Percentiles rank a stretch among this genome's conserved stretches.
Conservation (phyloP, 192 early-diverging fungal species). For the Piromyces finnis region DNA sequence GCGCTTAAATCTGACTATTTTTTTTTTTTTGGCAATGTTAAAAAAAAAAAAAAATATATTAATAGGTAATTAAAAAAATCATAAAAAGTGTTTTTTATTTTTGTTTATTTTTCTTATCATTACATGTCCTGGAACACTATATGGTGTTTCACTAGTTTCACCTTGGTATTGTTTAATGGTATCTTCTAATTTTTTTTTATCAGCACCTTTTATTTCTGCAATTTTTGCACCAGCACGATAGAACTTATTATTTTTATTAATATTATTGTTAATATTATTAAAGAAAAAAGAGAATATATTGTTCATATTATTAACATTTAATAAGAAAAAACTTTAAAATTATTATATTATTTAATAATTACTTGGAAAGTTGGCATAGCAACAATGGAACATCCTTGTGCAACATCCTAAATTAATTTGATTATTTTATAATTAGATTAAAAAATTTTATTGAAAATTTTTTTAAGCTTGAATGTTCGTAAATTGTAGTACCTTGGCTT, state of each 20-base stretch:
- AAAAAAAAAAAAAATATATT: neutral
- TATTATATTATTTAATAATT: neutral
- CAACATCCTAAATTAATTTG: constrained; percentile 12
- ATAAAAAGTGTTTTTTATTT: no score
- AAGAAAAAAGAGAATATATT: no score
- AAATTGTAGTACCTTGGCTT: constrained; percentile 1
- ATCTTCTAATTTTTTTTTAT: constrained; percentile 43
- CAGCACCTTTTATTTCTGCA: constrained; percentile 64
- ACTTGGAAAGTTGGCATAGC: constrained; percentile 73
- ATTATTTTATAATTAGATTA: no score
- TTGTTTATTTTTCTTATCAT: neutral
- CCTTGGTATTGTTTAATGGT: constrained; percentile 48
- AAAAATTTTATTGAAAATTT: no score
- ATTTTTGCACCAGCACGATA: constrained; percentile 58
- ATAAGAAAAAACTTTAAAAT: no score
- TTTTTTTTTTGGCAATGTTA: no score
- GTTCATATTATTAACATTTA: no score
- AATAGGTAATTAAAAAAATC: no score
- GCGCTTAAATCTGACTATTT: constrained; percentile 3
- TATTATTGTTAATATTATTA: no score
- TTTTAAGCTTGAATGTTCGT: no score
- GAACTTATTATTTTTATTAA: constrained; percentile 8
- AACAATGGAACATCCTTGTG: constrained; percentile 15
- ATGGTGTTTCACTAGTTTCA: constrained; percentile 1
- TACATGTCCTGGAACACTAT: neutral